A percentile compares a stretch with the other conserved stretches of the same genome.
Conservation (phyloP, 768 basidiomycete species). For the Thelephora ganbajun region DNA sequence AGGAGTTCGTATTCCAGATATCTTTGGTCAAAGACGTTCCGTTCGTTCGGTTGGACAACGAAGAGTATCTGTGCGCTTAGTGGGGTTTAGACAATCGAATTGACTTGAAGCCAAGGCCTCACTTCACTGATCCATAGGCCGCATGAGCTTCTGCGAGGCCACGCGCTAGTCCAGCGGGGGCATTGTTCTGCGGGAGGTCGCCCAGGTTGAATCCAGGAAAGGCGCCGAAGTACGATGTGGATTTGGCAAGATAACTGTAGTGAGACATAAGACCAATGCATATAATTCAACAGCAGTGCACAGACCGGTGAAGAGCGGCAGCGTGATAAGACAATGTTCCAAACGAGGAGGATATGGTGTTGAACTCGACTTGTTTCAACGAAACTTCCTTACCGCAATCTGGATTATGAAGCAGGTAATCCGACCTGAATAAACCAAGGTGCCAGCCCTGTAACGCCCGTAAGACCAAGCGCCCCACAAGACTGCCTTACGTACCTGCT, state of each 20-base stretch:
- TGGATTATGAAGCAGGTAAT: slow-evolving; percentile 74
- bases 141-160: slow-evolving; percentile 74
- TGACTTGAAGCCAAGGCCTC: slow-evolving; percentile 9
- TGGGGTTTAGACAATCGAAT: background rate
- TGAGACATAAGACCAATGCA: no score
- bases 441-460: slow-evolving; percentile 53
- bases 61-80: slow-evolving; percentile 58
- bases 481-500: slow-evolving; percentile 29
- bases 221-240: slow-evolving; percentile 53
- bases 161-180: slow-evolving; percentile 50
- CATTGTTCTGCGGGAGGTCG: slow-evolving; percentile 64
- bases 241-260: slow-evolving; percentile 47
- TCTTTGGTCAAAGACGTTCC: slow-evolving; percentile 92
- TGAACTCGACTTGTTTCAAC: slow-evolving; percentile 96
- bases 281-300: background rate
- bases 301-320: slow-evolving; percentile 66
- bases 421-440: slow-evolving; percentile 86
- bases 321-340: slow-evolving; percentile 60
- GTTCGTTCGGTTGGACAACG: slow-evolving; percentile 78
- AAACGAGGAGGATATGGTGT: slow-evolving; percentile 90
- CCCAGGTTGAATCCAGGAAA: slow-evolving; percentile 36
- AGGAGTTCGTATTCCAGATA: slow-evolving; percentile 79
- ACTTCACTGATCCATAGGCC: slow-evolving; percentile 51
- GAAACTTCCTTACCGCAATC: slow-evolving; percentile 19
- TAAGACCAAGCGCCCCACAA: slow-evolving; percentile 13